phyloP scores from a whole-genome alignment of 2,329 filamentous ascomycete genomes.

The Chaetoscypha palmicola region DNA sequence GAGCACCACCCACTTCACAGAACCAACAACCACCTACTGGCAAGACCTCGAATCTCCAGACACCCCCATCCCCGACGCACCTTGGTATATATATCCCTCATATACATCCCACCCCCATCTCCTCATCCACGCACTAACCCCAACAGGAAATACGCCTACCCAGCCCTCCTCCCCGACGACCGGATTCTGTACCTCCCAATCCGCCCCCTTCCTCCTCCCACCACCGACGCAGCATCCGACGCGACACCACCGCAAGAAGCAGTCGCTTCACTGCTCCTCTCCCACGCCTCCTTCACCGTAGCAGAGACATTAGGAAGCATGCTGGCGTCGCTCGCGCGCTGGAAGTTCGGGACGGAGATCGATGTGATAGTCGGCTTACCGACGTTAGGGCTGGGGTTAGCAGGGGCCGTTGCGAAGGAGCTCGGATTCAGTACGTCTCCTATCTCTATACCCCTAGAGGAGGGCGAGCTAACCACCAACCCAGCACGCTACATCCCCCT shows the following conservation, averaged over 20 bases:
- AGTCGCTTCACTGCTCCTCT: constrained; percentile 25
- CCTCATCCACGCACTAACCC: not conserved
- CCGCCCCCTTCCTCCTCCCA: constrained; percentile 8
- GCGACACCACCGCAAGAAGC: constrained; percentile 20
- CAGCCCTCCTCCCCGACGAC: constrained; percentile 19
- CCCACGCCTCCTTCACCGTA: constrained; percentile 23
- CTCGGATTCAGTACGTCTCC: constrained; percentile 19
- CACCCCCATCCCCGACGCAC: constrained; percentile 1
- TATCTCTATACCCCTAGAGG: too few species aligned
- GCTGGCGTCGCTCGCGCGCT: constrained; percentile 12
- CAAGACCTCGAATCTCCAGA: constrained; percentile 17
- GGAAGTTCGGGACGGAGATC: constrained; percentile 1
- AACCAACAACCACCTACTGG: constrained; percentile 26
- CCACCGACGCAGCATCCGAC: not conserved
- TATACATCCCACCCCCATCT: too few species aligned
- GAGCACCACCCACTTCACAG: constrained; percentile 17
- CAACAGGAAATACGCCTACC: constrained; percentile 16
- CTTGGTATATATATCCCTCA: constrained; percentile 14
- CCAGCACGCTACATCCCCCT: constrained; percentile 24
- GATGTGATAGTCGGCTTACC: constrained; percentile 26
- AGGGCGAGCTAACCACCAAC: too few species aligned
- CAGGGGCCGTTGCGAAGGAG: constrained; percentile 18
- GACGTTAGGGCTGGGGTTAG: constrained; percentile 23
- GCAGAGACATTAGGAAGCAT: constrained; percentile 13
- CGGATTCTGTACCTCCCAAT: constrained; percentile 24